A percentile compares a stretch with the other conserved stretches of the same genome.
These are phyloP conservation scores for Pichia cabralensis DNA, from an alignment of 805 yeast genomes.

Conservation along the genomic window DNA sequence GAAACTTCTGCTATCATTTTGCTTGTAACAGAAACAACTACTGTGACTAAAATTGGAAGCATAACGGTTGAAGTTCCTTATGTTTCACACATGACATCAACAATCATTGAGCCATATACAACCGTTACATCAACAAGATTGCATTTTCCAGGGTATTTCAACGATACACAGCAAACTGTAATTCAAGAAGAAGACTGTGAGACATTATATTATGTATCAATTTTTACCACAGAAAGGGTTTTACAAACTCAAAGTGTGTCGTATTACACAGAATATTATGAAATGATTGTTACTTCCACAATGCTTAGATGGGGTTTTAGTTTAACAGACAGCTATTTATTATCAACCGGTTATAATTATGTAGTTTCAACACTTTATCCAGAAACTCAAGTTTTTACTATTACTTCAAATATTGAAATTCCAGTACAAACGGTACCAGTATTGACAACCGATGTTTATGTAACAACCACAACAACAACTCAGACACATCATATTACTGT, in stretches of 20 bases:
- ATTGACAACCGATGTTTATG: no score
- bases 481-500: neutral
- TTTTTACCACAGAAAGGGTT: neutral
- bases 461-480: neutral
- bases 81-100: conserved; percentile 4
- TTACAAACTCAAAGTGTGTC: neutral
- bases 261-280: neutral
- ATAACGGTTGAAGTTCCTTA: conserved; percentile 3
- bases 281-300: conserved; percentile 1
- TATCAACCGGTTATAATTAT: neutral
- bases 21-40: conserved; percentile 14
- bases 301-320: neutral
- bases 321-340: neutral
- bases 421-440: no score
- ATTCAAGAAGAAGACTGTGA: neutral
- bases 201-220: neutral
- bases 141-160: neutral
- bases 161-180: neutral
- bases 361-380: neutral
- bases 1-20: conserved; percentile 14
- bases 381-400: neutral
- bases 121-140: neutral
- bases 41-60: conserved; percentile 4
- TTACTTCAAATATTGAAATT: neutral
- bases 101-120: conserved; percentile 1